phyloP scores from a whole-genome alignment of 2,329 filamentous ascomycete species.

The Endothia cerciana region DNA sequence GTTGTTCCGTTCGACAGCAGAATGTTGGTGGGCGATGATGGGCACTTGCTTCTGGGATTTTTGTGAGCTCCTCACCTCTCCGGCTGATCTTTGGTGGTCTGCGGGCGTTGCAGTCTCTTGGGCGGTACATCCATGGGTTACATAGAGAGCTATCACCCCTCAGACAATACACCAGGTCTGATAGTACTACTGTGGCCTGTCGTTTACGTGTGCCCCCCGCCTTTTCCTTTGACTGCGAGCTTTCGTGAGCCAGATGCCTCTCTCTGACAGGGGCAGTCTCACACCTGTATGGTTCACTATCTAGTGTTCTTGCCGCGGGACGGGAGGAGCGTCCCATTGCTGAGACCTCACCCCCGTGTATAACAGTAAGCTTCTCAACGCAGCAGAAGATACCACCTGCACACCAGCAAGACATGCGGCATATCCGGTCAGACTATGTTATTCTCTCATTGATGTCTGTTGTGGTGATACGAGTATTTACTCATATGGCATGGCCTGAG shows the following conservation, averaged over 20 bases:
- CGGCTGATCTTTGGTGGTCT: slow-evolving; percentile 18
- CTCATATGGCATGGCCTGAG: not conserved
- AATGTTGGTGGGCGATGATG: slow-evolving; percentile 29
- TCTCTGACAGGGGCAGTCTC: no score
- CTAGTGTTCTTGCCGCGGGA: no score
- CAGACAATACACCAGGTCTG: slow-evolving; percentile 22
- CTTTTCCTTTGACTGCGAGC: no score
- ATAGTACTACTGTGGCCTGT: slow-evolving; percentile 2
- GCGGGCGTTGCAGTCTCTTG: slow-evolving; percentile 24
- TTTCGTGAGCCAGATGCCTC: no score
- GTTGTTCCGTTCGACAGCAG: slow-evolving; percentile 26
- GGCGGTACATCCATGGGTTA: slow-evolving; percentile 26
- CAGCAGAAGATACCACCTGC: not conserved
- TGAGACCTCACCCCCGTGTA: no score
- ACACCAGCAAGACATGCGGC: not conserved
- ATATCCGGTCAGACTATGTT: not conserved
- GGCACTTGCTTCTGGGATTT: slow-evolving; percentile 21
- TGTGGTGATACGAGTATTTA: not conserved
- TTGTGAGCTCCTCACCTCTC: slow-evolving; percentile 22
- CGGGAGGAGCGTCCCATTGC: no score
- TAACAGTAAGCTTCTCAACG: not conserved
- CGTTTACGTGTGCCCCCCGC: no score
- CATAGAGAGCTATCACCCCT: slow-evolving; percentile 27
- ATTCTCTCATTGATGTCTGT: not conserved
- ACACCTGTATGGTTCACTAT: no score